Conservation (phyloP, 2,329 filamentous ascomycete species). For the Pseudocercospora musae region DNA sequence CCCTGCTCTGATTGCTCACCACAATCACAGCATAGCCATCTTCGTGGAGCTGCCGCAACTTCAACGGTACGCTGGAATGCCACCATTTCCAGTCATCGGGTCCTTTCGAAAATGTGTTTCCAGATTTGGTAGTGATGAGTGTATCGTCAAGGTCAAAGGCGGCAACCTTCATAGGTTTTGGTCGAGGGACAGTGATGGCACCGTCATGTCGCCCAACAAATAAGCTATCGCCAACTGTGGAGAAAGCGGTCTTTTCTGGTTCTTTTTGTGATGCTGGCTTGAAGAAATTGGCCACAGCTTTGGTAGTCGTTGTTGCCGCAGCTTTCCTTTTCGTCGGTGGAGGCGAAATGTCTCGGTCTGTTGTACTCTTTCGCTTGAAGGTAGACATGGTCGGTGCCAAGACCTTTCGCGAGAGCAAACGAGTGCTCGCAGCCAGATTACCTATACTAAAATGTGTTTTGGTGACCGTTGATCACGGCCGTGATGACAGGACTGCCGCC, state of each 20-base stretch:
- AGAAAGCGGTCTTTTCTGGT: slow-evolving; percentile 71
- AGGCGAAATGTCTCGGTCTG: slow-evolving; percentile 52
- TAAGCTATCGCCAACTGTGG: slow-evolving; percentile 63
- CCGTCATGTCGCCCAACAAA: slow-evolving; percentile 67
- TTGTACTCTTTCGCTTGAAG: slow-evolving; percentile 39
- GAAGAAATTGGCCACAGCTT: slow-evolving; percentile 78
- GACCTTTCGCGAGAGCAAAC: neutral
- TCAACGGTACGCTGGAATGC: slow-evolving; percentile 66
- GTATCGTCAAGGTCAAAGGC: slow-evolving; percentile 84
- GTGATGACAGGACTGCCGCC: neutral
- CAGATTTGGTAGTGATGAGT: slow-evolving; percentile 73
- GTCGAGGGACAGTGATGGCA: slow-evolving; percentile 23
- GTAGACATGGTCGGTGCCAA: slow-evolving; percentile 7
- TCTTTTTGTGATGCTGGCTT: slow-evolving; percentile 81
- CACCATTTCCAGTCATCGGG: slow-evolving; percentile 93
- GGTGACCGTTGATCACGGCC: neutral
- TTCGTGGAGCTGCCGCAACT: slow-evolving; percentile 64
- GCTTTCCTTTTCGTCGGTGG: slow-evolving; percentile 56
- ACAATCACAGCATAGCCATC: slow-evolving; percentile 76
- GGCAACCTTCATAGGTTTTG: slow-evolving; percentile 58
- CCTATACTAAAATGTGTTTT: neutral
- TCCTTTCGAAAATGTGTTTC: slow-evolving; percentile 70
- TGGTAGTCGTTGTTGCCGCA: slow-evolving; percentile 55
- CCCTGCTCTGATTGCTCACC: slow-evolving; percentile 83
- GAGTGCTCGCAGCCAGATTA: neutral